phyloP scores from a whole-genome alignment of 768 basidiomycete genomes.

The Cantharellus anzutake region DNA sequence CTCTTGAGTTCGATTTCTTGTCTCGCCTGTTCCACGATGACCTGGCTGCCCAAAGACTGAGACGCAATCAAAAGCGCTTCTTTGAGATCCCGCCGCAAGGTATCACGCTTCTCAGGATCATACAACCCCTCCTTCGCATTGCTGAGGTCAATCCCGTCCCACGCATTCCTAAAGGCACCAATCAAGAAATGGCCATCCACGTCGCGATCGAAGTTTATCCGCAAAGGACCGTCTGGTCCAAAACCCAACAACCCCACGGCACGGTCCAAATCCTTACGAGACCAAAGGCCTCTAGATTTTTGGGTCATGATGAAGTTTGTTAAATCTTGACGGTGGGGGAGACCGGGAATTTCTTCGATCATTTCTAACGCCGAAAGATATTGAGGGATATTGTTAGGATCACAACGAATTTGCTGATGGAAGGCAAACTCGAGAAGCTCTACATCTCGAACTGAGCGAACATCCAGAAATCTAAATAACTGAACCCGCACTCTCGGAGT shows the following conservation, averaged over 20 bases:
- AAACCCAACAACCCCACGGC: slow-evolving; percentile 44
- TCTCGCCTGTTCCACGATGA: slow-evolving; percentile 32
- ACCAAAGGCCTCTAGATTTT: slow-evolving; percentile 43
- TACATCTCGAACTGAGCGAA: slow-evolving; percentile 14
- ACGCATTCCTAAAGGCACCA: slow-evolving; percentile 33
- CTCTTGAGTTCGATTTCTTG: slow-evolving; percentile 28
- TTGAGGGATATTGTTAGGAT: slow-evolving; percentile 38
- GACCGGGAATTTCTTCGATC: slow-evolving; percentile 30
- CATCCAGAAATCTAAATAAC: slow-evolving; percentile 1
- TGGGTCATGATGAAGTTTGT: slow-evolving; percentile 43
- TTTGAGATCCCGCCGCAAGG: slow-evolving; percentile 27
- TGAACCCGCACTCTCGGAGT: too few species aligned
- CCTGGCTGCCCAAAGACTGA: slow-evolving; percentile 35
- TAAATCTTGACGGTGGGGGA: slow-evolving; percentile 30
- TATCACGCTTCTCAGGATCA: background rate
- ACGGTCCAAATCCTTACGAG: slow-evolving; percentile 30
- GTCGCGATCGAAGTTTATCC: slow-evolving; percentile 22
- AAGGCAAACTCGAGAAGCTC: slow-evolving; percentile 66
- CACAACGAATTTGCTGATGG: slow-evolving; percentile 62
- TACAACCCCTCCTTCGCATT: background rate
- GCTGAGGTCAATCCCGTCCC: background rate
- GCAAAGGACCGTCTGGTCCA: slow-evolving; percentile 47
- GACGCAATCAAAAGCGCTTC: slow-evolving; percentile 54
- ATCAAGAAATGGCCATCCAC: slow-evolving; percentile 51
- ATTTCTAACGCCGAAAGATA: slow-evolving; percentile 33